Evolutionary conservation across 352 stramenopile species (phyloP), one percentile per base, ranked within the genome.

Genomic region (Pythium dissimile): DNA sequence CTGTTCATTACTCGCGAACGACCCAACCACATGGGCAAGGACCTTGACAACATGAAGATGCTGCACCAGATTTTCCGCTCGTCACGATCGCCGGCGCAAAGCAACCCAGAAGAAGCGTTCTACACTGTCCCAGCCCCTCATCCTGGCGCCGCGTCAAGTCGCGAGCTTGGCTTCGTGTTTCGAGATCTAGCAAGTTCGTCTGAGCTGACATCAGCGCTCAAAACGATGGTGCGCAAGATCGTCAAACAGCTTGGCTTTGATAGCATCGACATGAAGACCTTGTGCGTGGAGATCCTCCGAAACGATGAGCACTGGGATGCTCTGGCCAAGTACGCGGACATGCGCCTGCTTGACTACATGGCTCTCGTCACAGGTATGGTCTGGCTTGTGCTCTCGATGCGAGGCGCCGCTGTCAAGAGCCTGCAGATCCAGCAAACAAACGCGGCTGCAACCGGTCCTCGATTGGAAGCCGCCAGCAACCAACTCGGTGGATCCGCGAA

Each of bases 11-110:
- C 68, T 13, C 77, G 81, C 16, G 83, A 95, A 31, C 73, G 85
- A 2, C 78, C 83, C 6, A 92, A 89, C 66, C 91, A 89, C 39
- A 86, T 92, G 67, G 80, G 83, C 21, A 81, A 89, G 59, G 85
- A 95, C 35, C 77, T 93, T 4, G 85, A 95, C 71, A 95, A 95
- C 59, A 89, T 95, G 54, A 95, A 95, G 59, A 91, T 95, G 71
- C 73, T 95, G 10, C 85, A 92, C 62, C 85, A 93, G 39, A 92
- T 95, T 24, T 92, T 95, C 42, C 75, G 81, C 16, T 80, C 85
- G 3, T 82, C 76, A 0, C 75, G 81, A 15, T 49, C 44, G 28
- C 6, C 26, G 3, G 10, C 65, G 39, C 34, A 44, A 30, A 64
- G 27, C 34, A 51, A 34, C 1, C n/a, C 35, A 20, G 77, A 92